These are phyloP conservation scores for Capronia coronata DNA, from an alignment of 2,329 filamentous ascomycete species.

Conservation along the genomic window DNA sequence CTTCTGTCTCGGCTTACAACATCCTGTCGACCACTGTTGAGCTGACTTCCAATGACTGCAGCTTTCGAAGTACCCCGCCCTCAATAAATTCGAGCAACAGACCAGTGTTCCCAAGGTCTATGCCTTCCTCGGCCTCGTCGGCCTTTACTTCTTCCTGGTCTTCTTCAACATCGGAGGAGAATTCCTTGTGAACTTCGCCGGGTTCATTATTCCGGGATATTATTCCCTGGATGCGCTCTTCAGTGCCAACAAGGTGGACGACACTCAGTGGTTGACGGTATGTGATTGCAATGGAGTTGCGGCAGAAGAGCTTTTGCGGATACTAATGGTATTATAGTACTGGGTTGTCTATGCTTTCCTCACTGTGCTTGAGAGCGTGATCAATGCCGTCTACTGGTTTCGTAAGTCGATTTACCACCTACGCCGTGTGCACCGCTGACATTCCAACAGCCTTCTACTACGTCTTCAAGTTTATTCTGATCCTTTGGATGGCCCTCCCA, in stretches of 20 bases:
- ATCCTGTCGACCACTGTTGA: background rate
- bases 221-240: constrained; percentile 61
- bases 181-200: constrained; percentile 62
- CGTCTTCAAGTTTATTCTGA: constrained; percentile 97
- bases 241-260: constrained; percentile 54
- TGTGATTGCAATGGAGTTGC: constrained; percentile 25
- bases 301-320: background rate
- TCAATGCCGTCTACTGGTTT: constrained; percentile 65
- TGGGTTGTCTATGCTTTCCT: constrained; percentile 63
- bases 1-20: background rate
- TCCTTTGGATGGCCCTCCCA: constrained; percentile 96
- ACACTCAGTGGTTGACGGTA: constrained; percentile 62
- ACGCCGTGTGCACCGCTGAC: constrained; percentile 26
- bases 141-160: constrained; percentile 63
- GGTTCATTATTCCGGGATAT: constrained; percentile 60
- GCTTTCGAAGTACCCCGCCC: constrained; percentile 61
- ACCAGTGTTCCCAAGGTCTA: constrained; percentile 64
- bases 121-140: constrained; percentile 56
- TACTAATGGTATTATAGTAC: constrained; percentile 44
- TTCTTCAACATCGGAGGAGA: constrained; percentile 67
- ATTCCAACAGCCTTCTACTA: constrained; percentile 73
- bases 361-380: constrained; percentile 58
- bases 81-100: constrained; percentile 64
- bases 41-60: constrained; percentile 31
- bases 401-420: constrained; percentile 35